Evolutionary conservation across 768 basidiomycete species (phyloP).

Genomic region (Grammothele lineata): DNA sequence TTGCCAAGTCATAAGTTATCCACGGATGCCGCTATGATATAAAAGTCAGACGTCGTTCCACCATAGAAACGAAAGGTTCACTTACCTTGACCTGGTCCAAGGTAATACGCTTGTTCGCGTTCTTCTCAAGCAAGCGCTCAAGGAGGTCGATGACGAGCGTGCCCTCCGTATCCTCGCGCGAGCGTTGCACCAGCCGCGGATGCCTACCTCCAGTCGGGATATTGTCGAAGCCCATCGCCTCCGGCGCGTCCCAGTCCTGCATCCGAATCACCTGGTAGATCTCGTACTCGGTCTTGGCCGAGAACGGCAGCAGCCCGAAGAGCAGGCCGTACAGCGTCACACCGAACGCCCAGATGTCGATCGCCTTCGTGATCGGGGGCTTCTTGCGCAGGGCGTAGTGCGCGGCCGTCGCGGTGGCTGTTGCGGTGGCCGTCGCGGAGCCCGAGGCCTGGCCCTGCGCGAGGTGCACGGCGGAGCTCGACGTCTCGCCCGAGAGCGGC

Average conservation of each 20-base stretch:
- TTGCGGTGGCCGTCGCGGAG: slow-evolving; percentile 24
- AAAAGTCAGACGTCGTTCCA: neutral
- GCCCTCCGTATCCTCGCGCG: slow-evolving; percentile 43
- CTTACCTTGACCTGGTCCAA: slow-evolving; percentile 80
- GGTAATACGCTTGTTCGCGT: slow-evolving; percentile 66
- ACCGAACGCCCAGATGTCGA: slow-evolving; percentile 97
- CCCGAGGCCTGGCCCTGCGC: neutral
- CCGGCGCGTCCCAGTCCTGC: slow-evolving; percentile 64
- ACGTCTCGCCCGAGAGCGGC: slow-evolving; percentile 11
- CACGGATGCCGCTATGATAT: slow-evolving; percentile 50
- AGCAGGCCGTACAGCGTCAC: slow-evolving; percentile 93
- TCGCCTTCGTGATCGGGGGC: slow-evolving; percentile 80
- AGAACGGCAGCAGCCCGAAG: slow-evolving; percentile 83
- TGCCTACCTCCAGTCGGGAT: slow-evolving; percentile 62
- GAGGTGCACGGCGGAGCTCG: slow-evolving; percentile 31
- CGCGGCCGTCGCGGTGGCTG: no score
- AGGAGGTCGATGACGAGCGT: slow-evolving; percentile 65
- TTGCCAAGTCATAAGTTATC: slow-evolving; percentile 63
- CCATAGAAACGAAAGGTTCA: no score
- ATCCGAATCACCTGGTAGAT: slow-evolving; percentile 79
- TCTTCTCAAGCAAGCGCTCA: slow-evolving; percentile 78
- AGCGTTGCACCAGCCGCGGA: slow-evolving; percentile 9
- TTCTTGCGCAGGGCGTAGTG: slow-evolving; percentile 25
- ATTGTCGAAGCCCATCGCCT: slow-evolving; percentile 67
- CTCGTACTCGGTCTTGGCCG: slow-evolving; percentile 59